phyloP scores from a whole-genome alignment of 352 stramenopile species.

The Phytophthora melonis region DNA sequence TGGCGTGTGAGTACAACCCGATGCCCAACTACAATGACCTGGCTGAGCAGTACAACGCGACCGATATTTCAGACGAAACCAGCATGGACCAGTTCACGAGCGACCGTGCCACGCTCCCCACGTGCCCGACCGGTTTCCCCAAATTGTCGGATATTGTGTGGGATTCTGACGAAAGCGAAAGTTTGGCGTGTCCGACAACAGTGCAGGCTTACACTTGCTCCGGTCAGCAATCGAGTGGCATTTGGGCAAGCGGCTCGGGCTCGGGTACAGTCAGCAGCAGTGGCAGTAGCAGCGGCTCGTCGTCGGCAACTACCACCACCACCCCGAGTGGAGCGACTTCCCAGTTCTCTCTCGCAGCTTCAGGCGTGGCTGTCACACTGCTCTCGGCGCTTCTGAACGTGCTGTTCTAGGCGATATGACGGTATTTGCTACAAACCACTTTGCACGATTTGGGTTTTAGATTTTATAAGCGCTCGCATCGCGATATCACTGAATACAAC shows the following conservation, averaged over 20 bases:
- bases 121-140: constrained; percentile 41
- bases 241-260: constrained; percentile 42
- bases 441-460: background rate
- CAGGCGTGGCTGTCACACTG: constrained; percentile 14
- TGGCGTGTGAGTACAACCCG: constrained; percentile 66
- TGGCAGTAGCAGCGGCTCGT: constrained; percentile 9
- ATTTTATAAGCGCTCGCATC: background rate
- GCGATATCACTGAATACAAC: background rate
- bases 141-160: constrained; percentile 38
- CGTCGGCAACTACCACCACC: constrained; percentile 8
- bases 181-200: constrained; percentile 31
- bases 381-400: constrained; percentile 18
- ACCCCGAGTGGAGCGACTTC: constrained; percentile 15
- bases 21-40: constrained; percentile 88
- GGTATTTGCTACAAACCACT: background rate
- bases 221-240: constrained; percentile 49
- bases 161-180: constrained; percentile 35
- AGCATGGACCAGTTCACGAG: constrained; percentile 42
- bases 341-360: constrained; percentile 1
- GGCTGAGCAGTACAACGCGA: constrained; percentile 58
- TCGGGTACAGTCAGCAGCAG: constrained; percentile 12
- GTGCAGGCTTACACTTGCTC: constrained; percentile 47
- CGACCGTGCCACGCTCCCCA: constrained; percentile 35
- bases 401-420: constrained; percentile 13
- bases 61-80: constrained; percentile 42